Base-by-base conservation (phyloP, 192 early-diverging fungal genomes). In the Chytriomyces sp. region DNA sequence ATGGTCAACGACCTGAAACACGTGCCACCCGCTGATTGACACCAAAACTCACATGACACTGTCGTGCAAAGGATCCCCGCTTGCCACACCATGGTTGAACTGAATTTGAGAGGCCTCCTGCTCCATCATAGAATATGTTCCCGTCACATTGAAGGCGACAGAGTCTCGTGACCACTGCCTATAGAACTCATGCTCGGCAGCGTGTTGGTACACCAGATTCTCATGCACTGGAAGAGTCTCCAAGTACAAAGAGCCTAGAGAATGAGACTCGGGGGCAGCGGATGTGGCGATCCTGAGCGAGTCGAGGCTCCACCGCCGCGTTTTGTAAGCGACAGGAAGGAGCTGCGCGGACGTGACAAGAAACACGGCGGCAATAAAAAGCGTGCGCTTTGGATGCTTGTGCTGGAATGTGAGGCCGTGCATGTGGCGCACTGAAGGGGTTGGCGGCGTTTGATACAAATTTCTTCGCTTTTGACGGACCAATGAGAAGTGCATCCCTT, bases 31-130 rank as follows among this genome's bases (percentile, higher is more conserved):
- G 30, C 19, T 25, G 12, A 10, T 22, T 8, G 44, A 31, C 19
- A 58, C 52, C 33, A 63, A 54, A 17, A 49, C 74, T 77, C 55
- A 76, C 74, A 79, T 79, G 26, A 79, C 78, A 12, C 62, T 30
- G 57, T 75, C 58, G 26, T 32, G 30, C 19, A 75, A 36, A 53
- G 73, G 64, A 64, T 81, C 79, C 5, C 79, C 79, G 22, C 72
- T 75, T 19, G 79, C 79, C 3, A 81, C 58, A 33, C 75, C 75
- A 62, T 81, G 79, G 38, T 53, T 4, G 40, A 81, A 81, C 26
- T 38, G 32, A 34, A 34, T 5, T 8, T 59, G 10, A 54, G 67
- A 10, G 52, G 31, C 17, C n/a, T 28, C 52, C 32, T 22, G 37
- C 14, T 55, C 49, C 12, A 28, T 56, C 57, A 41, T 22, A 2